Conservation (phyloP, 345 rosid species). For the Hibiscus syriacus region DNA sequence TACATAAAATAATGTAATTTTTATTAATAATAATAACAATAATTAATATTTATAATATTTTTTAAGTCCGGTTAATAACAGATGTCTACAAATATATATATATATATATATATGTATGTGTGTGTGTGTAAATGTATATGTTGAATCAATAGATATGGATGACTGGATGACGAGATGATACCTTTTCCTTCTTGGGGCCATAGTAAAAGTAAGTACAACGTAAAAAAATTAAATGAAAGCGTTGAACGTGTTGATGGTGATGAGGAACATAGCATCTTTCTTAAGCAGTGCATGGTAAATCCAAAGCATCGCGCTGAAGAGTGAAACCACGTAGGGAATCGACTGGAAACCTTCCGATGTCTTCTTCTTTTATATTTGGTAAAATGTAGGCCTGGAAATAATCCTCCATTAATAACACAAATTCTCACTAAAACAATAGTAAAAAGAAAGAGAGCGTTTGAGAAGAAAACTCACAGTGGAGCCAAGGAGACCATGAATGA, state of each 20-base stretch:
- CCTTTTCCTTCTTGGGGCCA: slow-evolving; percentile 60
- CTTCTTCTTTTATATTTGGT: slow-evolving; percentile 54
- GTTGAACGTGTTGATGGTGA: slow-evolving; percentile 53
- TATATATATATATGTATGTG: no score
- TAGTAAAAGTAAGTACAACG: slow-evolving; percentile 43
- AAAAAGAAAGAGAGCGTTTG: background rate
- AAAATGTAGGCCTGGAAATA: slow-evolving; percentile 9
- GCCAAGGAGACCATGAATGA: slow-evolving; percentile 1
- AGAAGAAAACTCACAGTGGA: background rate
- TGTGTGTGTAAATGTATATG: no score
- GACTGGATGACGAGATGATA: slow-evolving; percentile 6
- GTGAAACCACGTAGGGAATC: slow-evolving; percentile 55
- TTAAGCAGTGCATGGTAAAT: slow-evolving; percentile 55
- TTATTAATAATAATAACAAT: no score
- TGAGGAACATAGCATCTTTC: slow-evolving; percentile 35
- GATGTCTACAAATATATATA: no score
- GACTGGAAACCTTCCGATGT: slow-evolving; percentile 68
- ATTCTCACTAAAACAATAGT: background rate
- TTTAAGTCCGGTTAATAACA: no score
- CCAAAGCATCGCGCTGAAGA: slow-evolving; percentile 78
- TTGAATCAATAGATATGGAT: background rate
- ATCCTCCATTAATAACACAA: background rate
- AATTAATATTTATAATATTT: no score
- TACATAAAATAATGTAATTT: no score
- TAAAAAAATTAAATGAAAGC: slow-evolving; percentile 39